phyloP scores from a whole-genome alignment of 2,329 filamentous ascomycete genomes.

The Colletotrichum magnum region DNA sequence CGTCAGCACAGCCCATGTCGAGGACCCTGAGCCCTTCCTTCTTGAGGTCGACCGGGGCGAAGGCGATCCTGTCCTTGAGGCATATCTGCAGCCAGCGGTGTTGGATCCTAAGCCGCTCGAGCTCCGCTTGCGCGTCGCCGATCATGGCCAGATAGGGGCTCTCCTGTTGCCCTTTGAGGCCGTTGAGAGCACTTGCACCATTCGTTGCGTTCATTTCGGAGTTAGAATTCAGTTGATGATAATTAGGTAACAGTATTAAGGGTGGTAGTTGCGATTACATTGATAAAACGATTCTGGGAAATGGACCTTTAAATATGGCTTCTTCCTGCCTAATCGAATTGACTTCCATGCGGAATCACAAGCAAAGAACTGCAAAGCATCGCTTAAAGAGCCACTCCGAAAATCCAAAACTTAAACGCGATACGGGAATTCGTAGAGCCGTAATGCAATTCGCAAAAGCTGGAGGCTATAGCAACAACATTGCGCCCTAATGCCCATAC shows the following conservation, averaged over 20 bases:
- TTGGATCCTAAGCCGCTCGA: constrained; percentile 38
- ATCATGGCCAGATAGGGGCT: constrained; percentile 18
- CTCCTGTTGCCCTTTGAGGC: background rate
- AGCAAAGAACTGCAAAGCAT: no score
- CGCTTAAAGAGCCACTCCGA: no score
- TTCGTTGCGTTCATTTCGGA: background rate
- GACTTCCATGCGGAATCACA: no score
- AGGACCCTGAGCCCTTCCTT: constrained; percentile 33
- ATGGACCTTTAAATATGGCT: no score
- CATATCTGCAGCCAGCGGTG: constrained; percentile 37
- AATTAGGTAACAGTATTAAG: background rate
- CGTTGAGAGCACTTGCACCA: background rate
- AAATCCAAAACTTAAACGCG: no score
- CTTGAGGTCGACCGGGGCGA: constrained; percentile 37
- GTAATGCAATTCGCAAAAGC: no score
- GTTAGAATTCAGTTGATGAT: background rate
- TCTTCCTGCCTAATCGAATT: no score
- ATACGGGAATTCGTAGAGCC: no score
- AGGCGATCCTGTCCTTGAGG: constrained; percentile 32
- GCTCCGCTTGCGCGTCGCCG: constrained; percentile 39
- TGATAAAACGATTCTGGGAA: no score
- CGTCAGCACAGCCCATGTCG: constrained; percentile 42
- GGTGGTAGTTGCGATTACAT: no score
- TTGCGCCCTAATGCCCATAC: no score
- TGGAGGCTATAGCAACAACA: no score